Conservation (phyloP, 345 rosid species). For the Aquilaria malaccensis region DNA sequence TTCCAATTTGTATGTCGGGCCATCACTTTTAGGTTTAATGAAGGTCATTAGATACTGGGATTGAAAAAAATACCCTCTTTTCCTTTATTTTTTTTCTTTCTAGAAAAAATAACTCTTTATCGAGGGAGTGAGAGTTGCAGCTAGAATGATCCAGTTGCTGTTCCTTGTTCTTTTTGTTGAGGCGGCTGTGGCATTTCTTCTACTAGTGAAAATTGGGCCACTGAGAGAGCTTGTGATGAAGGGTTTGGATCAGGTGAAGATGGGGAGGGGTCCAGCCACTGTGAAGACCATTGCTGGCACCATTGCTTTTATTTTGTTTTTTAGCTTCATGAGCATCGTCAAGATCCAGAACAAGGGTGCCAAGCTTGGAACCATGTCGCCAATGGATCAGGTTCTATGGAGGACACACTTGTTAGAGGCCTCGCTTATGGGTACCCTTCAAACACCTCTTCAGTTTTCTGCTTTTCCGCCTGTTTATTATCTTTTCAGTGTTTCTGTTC, state of each 20-base stretch:
- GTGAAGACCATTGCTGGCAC: conserved; percentile 91
- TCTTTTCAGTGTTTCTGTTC: background rate
- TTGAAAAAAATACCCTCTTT: background rate
- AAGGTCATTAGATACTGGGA: background rate
- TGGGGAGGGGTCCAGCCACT: conserved; percentile 93
- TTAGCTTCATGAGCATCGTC: conserved; percentile 72
- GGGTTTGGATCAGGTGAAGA: conserved; percentile 80
- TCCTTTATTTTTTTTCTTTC: conserved; percentile 1
- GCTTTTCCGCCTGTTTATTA: background rate
- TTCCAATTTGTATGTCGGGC: too few relatives aligned
- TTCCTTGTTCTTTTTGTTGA: conserved; percentile 77
- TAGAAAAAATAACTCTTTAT: conserved; percentile 5
- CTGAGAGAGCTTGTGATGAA: conserved; percentile 86
- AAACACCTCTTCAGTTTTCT: background rate
- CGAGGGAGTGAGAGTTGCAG: conserved; percentile 2
- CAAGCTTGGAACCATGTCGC: conserved; percentile 97
- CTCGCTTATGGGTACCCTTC: conserved; percentile 72
- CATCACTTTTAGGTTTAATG: too few relatives aligned
- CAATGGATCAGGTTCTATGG: conserved; percentile 99
- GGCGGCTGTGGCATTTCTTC: conserved; percentile 56
- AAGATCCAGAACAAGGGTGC: conserved; percentile 99
- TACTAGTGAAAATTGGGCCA: conserved; percentile 80
- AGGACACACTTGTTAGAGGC: conserved; percentile 98
- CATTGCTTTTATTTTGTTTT: conserved; percentile 75
- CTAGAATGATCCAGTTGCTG: conserved; percentile 77